Base-by-base conservation (phyloP, 73 alveolate species). In the Paramecium biaurelia region DNA sequence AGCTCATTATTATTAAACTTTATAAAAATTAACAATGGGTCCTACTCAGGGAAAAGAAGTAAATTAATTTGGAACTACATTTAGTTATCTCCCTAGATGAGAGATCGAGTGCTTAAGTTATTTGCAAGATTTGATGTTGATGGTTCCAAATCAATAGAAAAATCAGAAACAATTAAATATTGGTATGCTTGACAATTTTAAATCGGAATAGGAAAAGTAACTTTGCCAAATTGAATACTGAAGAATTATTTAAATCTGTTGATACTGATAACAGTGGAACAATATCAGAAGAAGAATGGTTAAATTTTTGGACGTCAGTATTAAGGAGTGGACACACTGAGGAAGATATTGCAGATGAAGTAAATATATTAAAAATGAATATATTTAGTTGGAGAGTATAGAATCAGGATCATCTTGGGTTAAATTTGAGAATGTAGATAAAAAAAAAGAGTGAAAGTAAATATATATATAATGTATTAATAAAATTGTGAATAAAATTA, bases 231-330 rank as follows among this genome's bases (percentile, higher is more conserved):
- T 57, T 89, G 43, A 89, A 89, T 70, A 89, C 94, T n/a, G 94
- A 89, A 53, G 93, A 92, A 59, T 24, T 92, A 20, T 92, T 92
- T 70, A 92, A 82, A 53, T 82, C 95, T 23, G 87, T 92, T 8
- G 95, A 92, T 57, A 41, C 85, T 20, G 95, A 92, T 57, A 53
- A 76, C 28, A 84, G 70, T 24, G 93, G 95, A 23, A 92, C 88
- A 2, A 84, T 92, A 10, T 92, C 95, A 20, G 86, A 93, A 70
- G 97, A 96, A 37, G 96, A 93, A 92, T 88, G 93, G 93, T 34
- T 88, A 4, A 82, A 70, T 76, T 88, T 88, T 63, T 89, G 94
- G 94, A 49, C 58, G 26, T 76, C 70, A 70, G 85, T 89, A 5
- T 30, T 58, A 15, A 89, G 85, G 28, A 63, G 53, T 43, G 94